phyloP scores from a whole-genome alignment of 495 filamentous ascomycete genomes.

The Hypoxylon cercidicola region DNA sequence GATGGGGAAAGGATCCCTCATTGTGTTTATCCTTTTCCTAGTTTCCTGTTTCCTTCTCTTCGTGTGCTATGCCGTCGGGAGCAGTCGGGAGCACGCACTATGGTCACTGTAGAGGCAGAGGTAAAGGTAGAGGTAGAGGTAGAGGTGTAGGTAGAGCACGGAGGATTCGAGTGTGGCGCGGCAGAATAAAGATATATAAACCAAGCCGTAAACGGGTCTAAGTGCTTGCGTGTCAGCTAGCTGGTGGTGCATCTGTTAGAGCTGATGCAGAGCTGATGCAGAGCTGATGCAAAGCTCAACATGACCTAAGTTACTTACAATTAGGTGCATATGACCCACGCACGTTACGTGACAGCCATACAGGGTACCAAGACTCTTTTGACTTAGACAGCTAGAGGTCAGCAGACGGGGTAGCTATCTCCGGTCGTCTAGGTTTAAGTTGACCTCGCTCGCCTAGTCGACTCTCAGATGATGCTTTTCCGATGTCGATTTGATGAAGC shows the following conservation, averaged over 20 bases:
- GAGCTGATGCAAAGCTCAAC: constrained; percentile 4
- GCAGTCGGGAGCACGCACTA: background rate
- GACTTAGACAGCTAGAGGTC: background rate
- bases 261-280: constrained; percentile 13
- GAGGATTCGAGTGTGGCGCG: too few species aligned
- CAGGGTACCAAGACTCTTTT: background rate
- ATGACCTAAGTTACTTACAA: background rate
- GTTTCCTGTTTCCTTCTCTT: constrained; percentile 4
- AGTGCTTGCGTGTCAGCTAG: constrained; percentile 16
- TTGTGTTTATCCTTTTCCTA: constrained; percentile 41
- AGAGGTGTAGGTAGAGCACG: background rate
- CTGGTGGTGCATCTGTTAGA: constrained; percentile 18
- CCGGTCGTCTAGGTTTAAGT: too few species aligned
- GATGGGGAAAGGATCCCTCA: constrained; percentile 79
- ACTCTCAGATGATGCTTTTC: background rate
- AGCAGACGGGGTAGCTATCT: background rate
- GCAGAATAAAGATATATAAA: constrained; percentile 1
- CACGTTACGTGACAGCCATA: background rate
- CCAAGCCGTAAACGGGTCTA: background rate
- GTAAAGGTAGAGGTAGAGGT: background rate
- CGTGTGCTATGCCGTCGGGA: background rate
- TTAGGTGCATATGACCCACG: constrained; percentile 17
- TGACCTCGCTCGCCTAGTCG: background rate
- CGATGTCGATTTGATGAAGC: background rate
- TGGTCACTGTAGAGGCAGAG: too few species aligned